phyloP scores from a whole-genome alignment of 192 early-diverging fungal species.

The Irineochytrium annulatum region DNA sequence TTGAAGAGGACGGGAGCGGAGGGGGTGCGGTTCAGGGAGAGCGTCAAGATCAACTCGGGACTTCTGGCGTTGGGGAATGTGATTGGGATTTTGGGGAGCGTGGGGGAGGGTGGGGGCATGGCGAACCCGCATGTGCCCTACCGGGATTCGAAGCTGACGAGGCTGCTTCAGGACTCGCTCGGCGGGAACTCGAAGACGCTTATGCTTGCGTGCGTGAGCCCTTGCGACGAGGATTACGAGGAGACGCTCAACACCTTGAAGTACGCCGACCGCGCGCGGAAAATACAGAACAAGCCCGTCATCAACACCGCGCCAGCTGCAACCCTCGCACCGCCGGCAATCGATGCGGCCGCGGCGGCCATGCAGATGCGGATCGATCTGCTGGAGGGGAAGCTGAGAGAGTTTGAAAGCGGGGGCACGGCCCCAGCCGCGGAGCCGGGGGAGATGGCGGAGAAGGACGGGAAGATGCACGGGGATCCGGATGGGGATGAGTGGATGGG shows the following conservation, averaged over 20 bases:
- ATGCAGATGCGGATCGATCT: constrained; percentile 38
- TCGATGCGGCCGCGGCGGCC: background rate
- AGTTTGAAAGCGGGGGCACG: background rate
- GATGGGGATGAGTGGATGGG: constrained; percentile 35
- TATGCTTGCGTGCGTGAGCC: constrained; percentile 55
- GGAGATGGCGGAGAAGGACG: background rate
- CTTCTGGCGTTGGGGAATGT: constrained; percentile 95
- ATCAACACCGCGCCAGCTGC: background rate
- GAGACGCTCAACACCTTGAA: constrained; percentile 90
- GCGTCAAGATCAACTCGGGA: constrained; percentile 84
- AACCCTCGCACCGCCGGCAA: background rate
- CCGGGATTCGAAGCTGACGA: constrained; percentile 91
- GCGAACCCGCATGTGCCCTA: constrained; percentile 73
- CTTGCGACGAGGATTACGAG: constrained; percentile 73
- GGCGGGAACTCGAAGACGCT: constrained; percentile 77
- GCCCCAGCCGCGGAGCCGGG: background rate
- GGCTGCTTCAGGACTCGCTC: constrained; percentile 58
- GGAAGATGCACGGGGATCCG: constrained; percentile 7
- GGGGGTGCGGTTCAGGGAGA: constrained; percentile 50
- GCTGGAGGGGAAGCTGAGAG: constrained; percentile 20
- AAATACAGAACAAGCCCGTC: constrained; percentile 52
- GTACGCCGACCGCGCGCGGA: constrained; percentile 47
- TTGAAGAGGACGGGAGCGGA: constrained; percentile 69
- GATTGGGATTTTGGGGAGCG: constrained; percentile 85
- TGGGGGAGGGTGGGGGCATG: background rate